Conservation (phyloP, 2,329 filamentous ascomycete species). For the Colletotrichum salicis region DNA sequence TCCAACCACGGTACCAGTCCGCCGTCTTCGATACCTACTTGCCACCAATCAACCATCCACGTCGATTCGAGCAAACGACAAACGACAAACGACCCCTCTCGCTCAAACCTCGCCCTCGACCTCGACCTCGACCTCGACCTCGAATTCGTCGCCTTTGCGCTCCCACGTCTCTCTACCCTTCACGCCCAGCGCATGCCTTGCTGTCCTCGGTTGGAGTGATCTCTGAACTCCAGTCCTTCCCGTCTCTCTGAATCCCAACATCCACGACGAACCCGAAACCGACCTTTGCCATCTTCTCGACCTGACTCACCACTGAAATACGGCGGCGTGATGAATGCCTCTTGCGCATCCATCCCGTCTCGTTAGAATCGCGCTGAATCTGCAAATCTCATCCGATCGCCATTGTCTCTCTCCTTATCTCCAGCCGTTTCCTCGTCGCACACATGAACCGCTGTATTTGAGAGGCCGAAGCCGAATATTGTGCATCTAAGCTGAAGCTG, state of each 20-base stretch:
- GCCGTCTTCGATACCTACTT: background rate
- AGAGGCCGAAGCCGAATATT: conserved; percentile 31
- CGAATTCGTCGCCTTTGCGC: background rate
- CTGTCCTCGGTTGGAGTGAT: conserved; percentile 15
- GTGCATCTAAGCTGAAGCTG: conserved; percentile 29
- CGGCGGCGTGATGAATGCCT: conserved; percentile 28
- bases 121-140: background rate
- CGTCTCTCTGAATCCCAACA: conserved; percentile 14
- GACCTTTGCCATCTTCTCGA: conserved; percentile 1
- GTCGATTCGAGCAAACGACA: conserved; percentile 7
- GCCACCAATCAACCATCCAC: background rate
- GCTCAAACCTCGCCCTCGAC: background rate
- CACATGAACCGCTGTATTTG: conserved; percentile 27
- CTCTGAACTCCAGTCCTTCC: conserved; percentile 11
- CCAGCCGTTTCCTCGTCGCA: conserved; percentile 16
- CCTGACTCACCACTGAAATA: conserved; percentile 8
- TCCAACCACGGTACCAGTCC: background rate
- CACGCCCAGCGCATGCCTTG: conserved; percentile 11
- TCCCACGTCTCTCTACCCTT: background rate
- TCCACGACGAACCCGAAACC: conserved; percentile 15
- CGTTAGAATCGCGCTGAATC: conserved; percentile 10
- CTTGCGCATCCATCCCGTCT: background rate
- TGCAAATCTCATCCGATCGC: background rate
- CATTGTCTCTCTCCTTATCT: background rate
- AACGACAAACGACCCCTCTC: conserved; percentile 11